Evolutionary conservation across 23 red algal genomes (phyloP), one percentile per base, ranked within the genome.

Genomic region (Gracilariopsis chorda): DNA sequence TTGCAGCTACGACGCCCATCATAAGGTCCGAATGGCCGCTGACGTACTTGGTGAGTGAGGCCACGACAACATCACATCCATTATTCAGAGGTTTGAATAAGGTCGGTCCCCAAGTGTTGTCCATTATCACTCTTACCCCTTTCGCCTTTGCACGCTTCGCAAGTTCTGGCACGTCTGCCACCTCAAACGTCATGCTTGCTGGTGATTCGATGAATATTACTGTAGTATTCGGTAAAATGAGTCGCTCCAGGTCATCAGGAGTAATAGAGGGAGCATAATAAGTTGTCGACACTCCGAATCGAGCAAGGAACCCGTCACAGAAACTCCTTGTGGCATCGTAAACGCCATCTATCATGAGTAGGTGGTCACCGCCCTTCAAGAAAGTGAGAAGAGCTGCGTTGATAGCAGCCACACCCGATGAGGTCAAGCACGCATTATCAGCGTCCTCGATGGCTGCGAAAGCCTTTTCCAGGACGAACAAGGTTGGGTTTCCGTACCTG

Each of bases 11-110:
- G 32, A 98, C 60, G 45, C 96, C 96, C 63, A 98, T 86, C 96
- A 98, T 98, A 19, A 98, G 86, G 76, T 98, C 96, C 20, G 96
- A 98, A 53, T 98, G 96, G 48, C 96, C 96, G 19, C 93, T 88
- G 48, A 98, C 94, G 88, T 97, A 97, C 61, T 98, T 98, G 2
- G 96, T 98, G 14, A 89, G 93, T 4, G 96, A 92, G 87, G 95
- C 95, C 2, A 92, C 73, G 8, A 78, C 83, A 24, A 98, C 92
- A 77, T 98, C 96, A 32, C 87, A 91, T 46, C 96, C 96, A 45
- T 83, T 34, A 34, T 92, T 84, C 44, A 95, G 88, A 1, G 96
- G 93, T 8, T 67, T 71, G 73, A 95, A 95, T 13, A 98, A 70
- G 30, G 76, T 93, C 12, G 96, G 96, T n/a, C 96, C 96, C 48